Evolutionary conservation across 2,329 filamentous ascomycete species (phyloP).

Genomic region (Graphilbum ipis-grandicollis): DNA sequence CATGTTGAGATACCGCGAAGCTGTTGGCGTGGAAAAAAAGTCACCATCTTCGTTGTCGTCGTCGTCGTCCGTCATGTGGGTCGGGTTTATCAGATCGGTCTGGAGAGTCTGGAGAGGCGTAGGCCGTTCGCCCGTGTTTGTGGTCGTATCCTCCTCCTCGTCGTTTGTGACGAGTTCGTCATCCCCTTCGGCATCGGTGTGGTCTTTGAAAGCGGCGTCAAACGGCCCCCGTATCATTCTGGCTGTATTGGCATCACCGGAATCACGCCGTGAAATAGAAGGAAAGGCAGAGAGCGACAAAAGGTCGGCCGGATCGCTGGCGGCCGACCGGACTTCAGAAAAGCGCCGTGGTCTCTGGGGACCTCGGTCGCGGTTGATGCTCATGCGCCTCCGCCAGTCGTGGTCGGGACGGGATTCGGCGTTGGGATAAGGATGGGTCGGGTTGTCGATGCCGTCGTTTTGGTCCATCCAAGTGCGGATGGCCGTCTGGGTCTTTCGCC

Average conservation of each 20-base stretch:
- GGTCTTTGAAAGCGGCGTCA: constrained; percentile 31
- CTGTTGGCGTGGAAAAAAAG: constrained; percentile 37
- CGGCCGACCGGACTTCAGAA: constrained; percentile 40
- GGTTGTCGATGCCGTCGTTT: constrained; percentile 32
- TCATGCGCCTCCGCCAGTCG: constrained; percentile 35
- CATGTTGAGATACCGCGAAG: constrained; percentile 10
- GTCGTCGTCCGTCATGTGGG: too few species aligned
- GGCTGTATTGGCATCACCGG: not conserved
- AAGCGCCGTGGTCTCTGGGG: constrained; percentile 28
- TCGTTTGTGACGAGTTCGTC: constrained; percentile 78
- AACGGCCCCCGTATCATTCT: constrained; percentile 3
- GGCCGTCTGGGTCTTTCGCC: constrained; percentile 59
- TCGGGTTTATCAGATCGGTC: too few species aligned
- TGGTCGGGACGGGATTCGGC: constrained; percentile 25
- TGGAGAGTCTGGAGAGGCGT: too few species aligned
- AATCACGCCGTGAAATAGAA: constrained; percentile 10
- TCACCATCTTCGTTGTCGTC: constrained; percentile 24
- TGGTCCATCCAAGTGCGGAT: constrained; percentile 85
- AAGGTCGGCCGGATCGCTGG: constrained; percentile 48
- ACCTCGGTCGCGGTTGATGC: constrained; percentile 25
- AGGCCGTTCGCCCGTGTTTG: constrained; percentile 4
- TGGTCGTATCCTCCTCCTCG: constrained; percentile 33
- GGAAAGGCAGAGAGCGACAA: constrained; percentile 27
- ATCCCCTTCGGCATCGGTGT: constrained; percentile 75
- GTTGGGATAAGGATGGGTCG: constrained; percentile 30